Evolutionary conservation across 495 filamentous ascomycete species (phyloP).

Genomic region (Penicillium longicatenatum): DNA sequence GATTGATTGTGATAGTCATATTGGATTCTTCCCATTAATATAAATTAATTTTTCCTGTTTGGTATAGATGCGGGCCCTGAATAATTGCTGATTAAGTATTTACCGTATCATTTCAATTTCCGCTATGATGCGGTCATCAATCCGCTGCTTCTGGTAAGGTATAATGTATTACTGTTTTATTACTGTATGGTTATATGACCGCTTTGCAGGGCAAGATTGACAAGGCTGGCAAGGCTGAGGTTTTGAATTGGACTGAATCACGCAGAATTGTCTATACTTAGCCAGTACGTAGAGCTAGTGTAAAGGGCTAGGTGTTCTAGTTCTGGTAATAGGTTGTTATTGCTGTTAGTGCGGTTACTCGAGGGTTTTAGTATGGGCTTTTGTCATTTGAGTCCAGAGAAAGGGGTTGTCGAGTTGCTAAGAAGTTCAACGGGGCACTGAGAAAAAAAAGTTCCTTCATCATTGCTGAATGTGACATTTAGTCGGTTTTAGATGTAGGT

Average conservation of each 20-base stretch:
- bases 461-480: background rate
- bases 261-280: background rate
- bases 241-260: background rate
- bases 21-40: background rate
- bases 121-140: no score
- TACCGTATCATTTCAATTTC: background rate
- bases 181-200: background rate
- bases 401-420: background rate
- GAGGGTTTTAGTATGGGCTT: background rate
- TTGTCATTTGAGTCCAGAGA: slow-evolving; percentile 1
- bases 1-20: background rate
- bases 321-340: background rate
- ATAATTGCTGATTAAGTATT: background rate
- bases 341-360: background rate
- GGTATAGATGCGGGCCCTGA: background rate
- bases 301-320: background rate
- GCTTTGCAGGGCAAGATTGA: no score
- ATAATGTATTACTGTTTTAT: background rate
- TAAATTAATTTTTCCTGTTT: no score
- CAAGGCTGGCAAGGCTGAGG: background rate
- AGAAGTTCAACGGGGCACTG: background rate
- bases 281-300: background rate
- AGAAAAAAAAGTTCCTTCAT: background rate
- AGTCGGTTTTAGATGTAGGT: slow-evolving; percentile 2
- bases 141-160: background rate